A percentile compares a stretch with the other conserved stretches of the same genome.
These are phyloP conservation scores for Mollisiaceae sp. DNA, from an alignment of 2,329 filamentous ascomycete genomes.

Conservation along the genomic window DNA sequence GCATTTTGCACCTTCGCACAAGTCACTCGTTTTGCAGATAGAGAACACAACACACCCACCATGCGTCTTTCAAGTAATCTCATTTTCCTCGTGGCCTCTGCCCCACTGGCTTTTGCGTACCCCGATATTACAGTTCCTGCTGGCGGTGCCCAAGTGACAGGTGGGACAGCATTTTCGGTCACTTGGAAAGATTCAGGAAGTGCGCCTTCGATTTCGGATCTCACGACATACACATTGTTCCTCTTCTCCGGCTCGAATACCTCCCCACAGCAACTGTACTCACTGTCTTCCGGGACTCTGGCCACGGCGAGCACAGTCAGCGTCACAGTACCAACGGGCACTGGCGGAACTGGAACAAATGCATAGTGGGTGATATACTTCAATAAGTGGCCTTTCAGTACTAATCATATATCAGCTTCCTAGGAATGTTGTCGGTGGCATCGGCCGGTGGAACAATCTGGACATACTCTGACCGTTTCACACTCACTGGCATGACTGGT, in stretches of 20 bases:
- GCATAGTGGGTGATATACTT: constrained; percentile 40
- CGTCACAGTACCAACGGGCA: constrained; percentile 37
- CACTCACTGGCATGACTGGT: constrained; percentile 68
- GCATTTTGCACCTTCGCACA: constrained; percentile 12
- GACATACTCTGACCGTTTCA: constrained; percentile 68
- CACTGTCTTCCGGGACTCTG: constrained; percentile 45
- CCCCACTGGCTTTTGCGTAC: constrained; percentile 38
- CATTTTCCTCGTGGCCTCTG: constrained; percentile 30
- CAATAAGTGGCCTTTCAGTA: not conserved
- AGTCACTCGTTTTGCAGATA: constrained; percentile 33
- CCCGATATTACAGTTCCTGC: constrained; percentile 56
- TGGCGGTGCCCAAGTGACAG: constrained; percentile 54
- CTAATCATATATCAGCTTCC: constrained; percentile 50
- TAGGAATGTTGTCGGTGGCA: constrained; percentile 62
- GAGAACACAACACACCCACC: constrained; percentile 7
- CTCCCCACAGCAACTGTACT: constrained; percentile 50
- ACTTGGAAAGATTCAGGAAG: constrained; percentile 61
- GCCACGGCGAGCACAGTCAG: constrained; percentile 31
- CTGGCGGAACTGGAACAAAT: constrained; percentile 38
- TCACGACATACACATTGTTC: constrained; percentile 61
- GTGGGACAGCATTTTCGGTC: constrained; percentile 56
- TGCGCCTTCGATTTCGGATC: constrained; percentile 53
- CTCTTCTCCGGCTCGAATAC: constrained; percentile 65
- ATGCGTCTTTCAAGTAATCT: constrained; percentile 35
- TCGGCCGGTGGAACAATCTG: constrained; percentile 59